Evolutionary conservation across 768 basidiomycete species (phyloP).

Genomic region (Naganishia vaughanmartiniae): DNA sequence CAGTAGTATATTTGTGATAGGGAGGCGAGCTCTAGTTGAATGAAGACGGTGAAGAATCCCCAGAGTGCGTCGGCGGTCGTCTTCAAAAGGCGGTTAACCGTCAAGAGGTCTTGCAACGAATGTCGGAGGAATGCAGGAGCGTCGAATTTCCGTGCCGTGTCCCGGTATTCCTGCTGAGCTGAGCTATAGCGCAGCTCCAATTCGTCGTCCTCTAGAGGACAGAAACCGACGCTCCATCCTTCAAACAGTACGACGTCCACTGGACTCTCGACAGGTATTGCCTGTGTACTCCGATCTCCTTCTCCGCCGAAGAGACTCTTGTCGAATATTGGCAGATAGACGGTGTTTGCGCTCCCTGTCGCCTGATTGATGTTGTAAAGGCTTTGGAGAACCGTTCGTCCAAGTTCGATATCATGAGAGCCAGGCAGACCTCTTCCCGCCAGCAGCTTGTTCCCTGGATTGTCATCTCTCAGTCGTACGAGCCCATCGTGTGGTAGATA

Average conservation of each 20-base stretch:
- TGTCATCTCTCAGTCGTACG: conserved; percentile 16
- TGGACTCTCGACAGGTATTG: conserved; percentile 57
- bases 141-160: not conserved
- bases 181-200: conserved; percentile 59
- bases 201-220: conserved; percentile 59
- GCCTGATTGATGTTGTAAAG: conserved; percentile 21
- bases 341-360: not conserved
- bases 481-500: conserved; percentile 34
- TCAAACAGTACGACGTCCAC: conserved; percentile 85
- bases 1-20: conserved; percentile 71
- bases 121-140: conserved; percentile 33
- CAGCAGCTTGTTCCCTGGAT: conserved; percentile 33
- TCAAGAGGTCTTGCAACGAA: conserved; percentile 58
- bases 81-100: conserved; percentile 64
- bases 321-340: conserved; percentile 77
- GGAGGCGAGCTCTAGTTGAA: conserved; percentile 62
- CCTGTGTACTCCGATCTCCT: conserved; percentile 69
- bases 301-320: conserved; percentile 77
- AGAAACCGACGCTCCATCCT: conserved; percentile 93
- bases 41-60: conserved; percentile 67
- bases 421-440: conserved; percentile 38
- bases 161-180: conserved; percentile 19
- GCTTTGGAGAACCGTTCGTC: not conserved
- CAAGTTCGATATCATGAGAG: conserved; percentile 35
- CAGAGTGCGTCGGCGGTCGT: conserved; percentile 66